A percentile compares a stretch with the other conserved stretches of the same genome.
These are phyloP conservation scores for Metahyphopichia silvanorum DNA, from an alignment of 805 yeast species.

Conservation along the genomic window DNA sequence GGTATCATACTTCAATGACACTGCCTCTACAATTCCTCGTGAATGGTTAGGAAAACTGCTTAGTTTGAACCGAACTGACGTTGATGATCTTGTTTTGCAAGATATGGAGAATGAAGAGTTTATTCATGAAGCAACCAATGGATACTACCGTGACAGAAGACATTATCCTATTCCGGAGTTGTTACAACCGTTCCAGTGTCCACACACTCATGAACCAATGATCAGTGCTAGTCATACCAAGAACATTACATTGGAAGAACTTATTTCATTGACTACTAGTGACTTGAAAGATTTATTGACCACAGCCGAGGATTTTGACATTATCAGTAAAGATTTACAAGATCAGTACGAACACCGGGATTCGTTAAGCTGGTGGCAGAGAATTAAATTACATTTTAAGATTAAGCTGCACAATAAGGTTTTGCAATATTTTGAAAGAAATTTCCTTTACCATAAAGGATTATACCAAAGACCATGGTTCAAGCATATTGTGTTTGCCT, in stretches of 20 bases:
- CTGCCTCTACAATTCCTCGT: constrained; percentile 33
- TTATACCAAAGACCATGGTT: constrained; percentile 54
- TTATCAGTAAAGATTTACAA: constrained; percentile 23
- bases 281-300: constrained; percentile 19
- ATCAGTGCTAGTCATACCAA: constrained; percentile 9
- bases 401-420: constrained; percentile 34
- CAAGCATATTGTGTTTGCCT: constrained; percentile 62
- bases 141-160: constrained; percentile 11
- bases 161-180: constrained; percentile 18
- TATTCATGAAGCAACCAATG: constrained; percentile 14
- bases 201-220: constrained; percentile 1
- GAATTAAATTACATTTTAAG: constrained; percentile 26
- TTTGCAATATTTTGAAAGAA: constrained; percentile 47
- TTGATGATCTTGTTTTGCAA: constrained; percentile 5
- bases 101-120: constrained; percentile 12
- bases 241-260: constrained; percentile 18
- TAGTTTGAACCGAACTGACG: background rate
- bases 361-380: constrained; percentile 33
- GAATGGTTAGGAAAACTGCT: constrained; percentile 27
- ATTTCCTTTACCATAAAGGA: constrained; percentile 48
- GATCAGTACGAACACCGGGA: constrained; percentile 25
- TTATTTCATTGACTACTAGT: constrained; percentile 16
- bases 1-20: constrained; percentile 31
- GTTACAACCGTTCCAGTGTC: constrained; percentile 2
- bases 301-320: constrained; percentile 26